These are phyloP conservation scores for Aspergillus ellipticus DNA, from an alignment of 495 filamentous ascomycete genomes.

Conservation along the genomic window DNA sequence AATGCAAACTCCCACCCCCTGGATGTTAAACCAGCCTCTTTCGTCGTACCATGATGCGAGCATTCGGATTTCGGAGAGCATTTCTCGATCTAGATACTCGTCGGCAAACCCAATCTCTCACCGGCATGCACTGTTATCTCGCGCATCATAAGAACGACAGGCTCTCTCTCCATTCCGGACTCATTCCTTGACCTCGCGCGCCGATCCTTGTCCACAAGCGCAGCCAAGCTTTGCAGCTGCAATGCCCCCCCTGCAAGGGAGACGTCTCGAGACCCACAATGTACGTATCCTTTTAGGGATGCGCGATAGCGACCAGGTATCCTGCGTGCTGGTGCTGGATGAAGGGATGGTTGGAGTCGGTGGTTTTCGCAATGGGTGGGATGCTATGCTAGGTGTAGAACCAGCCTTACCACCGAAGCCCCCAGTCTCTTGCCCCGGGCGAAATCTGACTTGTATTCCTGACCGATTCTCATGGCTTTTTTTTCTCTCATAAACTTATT, in stretches of 20 bases:
- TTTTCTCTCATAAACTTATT: neutral
- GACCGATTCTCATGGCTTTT: neutral
- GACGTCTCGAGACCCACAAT: neutral
- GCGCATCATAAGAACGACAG: neutral
- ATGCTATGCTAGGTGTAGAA: neutral
- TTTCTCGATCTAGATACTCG: neutral
- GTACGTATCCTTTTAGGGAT: neutral
- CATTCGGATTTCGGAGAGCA: neutral
- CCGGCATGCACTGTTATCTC: neutral
- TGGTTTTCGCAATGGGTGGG: too few relatives aligned
- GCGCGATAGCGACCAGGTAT: neutral
- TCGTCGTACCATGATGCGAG: neutral
- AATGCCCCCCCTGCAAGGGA: conserved; percentile 2
- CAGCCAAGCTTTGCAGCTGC: neutral
- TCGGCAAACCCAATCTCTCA: neutral
- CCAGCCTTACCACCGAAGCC: neutral
- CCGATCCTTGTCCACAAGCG: neutral
- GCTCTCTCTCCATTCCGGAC: neutral
- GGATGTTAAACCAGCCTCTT: neutral
- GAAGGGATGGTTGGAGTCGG: neutral
- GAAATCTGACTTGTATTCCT: neutral
- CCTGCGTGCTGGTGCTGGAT: neutral
- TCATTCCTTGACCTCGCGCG: neutral
- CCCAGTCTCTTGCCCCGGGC: neutral
- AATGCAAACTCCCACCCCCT: neutral